Evolutionary conservation across 768 basidiomycete species (phyloP), one percentile per base, ranked within the genome.

Genomic region (Tylopilus vinaceipallidus): DNA sequence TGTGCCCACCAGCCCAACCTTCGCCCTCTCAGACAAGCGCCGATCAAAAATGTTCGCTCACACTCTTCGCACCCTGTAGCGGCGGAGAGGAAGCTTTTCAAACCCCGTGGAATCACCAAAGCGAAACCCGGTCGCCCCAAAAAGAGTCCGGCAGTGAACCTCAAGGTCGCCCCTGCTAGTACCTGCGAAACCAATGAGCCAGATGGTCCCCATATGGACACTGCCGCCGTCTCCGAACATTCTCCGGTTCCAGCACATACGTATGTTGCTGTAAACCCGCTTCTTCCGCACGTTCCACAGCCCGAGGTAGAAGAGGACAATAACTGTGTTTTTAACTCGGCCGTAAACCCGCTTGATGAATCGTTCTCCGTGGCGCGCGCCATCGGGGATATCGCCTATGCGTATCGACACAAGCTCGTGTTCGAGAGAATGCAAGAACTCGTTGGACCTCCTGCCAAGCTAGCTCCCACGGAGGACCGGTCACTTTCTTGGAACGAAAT

Each of bases 51-150:
- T 22, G 34, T 42, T 13, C 61, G 45, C 26, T 55, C 61, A 41
- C 60, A 60, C 50, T 36, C 59, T 29, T 38, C 59, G 42, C 40
- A 58, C 38, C 29, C 58, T 45, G 16, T 55, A 35, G 41, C 39
- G 32, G 20, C 47, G 4, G 55, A 62, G 22, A 49, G 45, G 49
- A 67, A 50, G 40, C 2, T 50, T 16, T 43, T 37, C 36, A 66
- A 62, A 39, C 48, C 62, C 46, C 65, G 67, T 35, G 65, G 62
- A 36, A 34, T 67, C 54, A 58, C 61, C 14, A 71, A 67, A 50
- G 53, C 49, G 36, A 78, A 53, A 51, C 56, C 52, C 11, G 64
- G 65, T 36, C 64, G 64, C 42, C 65, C 64, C 33, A 68, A 45
- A 50, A 71, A 63, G 45, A 49, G 34, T 34, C 42, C 43, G 26